These are phyloP conservation scores for Aspergillus pseudoviridinutans DNA, from an alignment of 2,329 filamentous ascomycete species.

Conservation along the genomic window DNA sequence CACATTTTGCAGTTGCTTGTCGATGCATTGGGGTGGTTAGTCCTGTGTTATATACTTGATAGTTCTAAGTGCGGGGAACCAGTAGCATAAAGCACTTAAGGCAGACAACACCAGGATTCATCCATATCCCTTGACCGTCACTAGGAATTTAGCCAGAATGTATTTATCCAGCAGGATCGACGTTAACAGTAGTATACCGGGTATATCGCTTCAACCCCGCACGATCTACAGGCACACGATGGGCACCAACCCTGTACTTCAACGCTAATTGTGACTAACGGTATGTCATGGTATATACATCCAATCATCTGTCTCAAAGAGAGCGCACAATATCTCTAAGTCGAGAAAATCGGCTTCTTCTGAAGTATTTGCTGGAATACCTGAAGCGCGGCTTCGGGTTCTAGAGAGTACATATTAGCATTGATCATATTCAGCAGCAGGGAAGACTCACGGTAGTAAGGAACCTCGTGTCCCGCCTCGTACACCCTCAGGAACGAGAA, in stretches of 20 bases:
- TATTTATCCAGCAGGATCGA: background rate
- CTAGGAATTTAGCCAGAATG: background rate
- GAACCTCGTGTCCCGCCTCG: conserved; percentile 49
- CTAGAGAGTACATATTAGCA: conserved; percentile 14
- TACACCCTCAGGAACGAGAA: conserved; percentile 49
- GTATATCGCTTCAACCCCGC: background rate
- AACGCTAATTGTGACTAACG: background rate
- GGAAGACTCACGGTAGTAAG: conserved; percentile 44
- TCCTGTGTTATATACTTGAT: background rate
- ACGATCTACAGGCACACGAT: background rate
- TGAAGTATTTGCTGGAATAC: conserved; percentile 46
- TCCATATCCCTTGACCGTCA: background rate
- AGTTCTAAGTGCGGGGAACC: no score
- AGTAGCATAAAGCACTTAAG: no score
- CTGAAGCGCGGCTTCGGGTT: conserved; percentile 44
- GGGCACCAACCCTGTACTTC: background rate
- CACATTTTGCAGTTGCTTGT: background rate
- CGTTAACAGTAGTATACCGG: background rate
- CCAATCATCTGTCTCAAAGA: background rate
- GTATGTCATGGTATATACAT: background rate
- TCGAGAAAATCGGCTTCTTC: conserved; percentile 17
- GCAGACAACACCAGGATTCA: no score
- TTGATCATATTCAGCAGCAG: conserved; percentile 10
- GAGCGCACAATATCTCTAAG: conserved; percentile 5
- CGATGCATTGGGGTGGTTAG: background rate